Conservation (phyloP, 768 basidiomycete genomes). For the Coprinopsis marcescibilis region DNA sequence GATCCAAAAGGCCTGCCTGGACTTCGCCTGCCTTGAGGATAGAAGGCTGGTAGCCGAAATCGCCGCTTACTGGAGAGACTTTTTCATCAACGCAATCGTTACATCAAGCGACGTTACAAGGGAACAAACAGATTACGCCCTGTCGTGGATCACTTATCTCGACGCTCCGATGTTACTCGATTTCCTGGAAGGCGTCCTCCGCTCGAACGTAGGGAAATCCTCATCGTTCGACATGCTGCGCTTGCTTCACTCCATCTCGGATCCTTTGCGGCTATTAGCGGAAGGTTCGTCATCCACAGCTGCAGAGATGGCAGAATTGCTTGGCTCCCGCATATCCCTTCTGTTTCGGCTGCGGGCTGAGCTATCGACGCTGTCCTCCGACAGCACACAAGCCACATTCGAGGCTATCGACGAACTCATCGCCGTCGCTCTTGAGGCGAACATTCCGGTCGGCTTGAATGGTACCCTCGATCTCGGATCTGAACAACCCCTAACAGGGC, state of each 20-base stretch:
- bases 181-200: conserved; percentile 24
- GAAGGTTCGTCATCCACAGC: not conserved
- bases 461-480: conserved; percentile 16
- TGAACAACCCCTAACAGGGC: not conserved
- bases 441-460: conserved; percentile 31
- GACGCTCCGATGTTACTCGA: conserved; percentile 39
- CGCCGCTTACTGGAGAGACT: conserved; percentile 37
- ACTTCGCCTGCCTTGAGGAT: conserved; percentile 31
- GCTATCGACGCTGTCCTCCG: not conserved
- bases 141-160: conserved; percentile 57
- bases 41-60: conserved; percentile 33
- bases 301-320: not conserved
- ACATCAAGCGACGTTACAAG: not conserved
- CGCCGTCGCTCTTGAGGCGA: conserved; percentile 34
- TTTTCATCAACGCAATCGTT: conserved; percentile 12
- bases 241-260: not conserved
- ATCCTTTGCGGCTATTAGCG: not conserved
- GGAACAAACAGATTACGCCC: conserved; percentile 11
- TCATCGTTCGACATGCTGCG: not conserved
- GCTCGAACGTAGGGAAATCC: not conserved
- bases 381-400: not conserved
- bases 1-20: conserved; percentile 23
- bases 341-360: not conserved
- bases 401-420: conserved; percentile 19
- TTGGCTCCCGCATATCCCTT: not conserved